Evolutionary conservation across 495 filamentous ascomycete genomes (phyloP).

Genomic region (Hyaloscypha variabilis): DNA sequence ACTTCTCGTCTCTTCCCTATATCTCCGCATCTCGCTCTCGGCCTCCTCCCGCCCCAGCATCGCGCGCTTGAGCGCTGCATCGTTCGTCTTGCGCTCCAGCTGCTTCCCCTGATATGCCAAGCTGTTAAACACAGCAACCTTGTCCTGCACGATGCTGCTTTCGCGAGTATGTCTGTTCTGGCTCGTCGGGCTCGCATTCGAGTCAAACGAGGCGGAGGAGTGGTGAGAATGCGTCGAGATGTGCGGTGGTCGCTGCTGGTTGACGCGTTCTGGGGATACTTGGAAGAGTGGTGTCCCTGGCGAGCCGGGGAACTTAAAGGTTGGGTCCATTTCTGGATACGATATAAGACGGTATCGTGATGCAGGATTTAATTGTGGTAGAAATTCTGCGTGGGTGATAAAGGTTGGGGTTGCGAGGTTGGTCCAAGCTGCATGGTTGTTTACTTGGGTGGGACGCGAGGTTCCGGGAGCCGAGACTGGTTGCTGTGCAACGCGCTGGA

Average conservation of each 20-base stretch:
- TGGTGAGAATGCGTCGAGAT: conserved; percentile 26
- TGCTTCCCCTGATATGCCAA: conserved; percentile 65
- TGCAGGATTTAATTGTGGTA: background rate
- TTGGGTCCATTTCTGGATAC: conserved; percentile 24
- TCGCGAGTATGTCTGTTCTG: conserved; percentile 56
- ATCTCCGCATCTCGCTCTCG: conserved; percentile 64
- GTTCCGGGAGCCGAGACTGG: background rate
- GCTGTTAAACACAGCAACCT: conserved; percentile 82
- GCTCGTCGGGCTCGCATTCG: conserved; percentile 9
- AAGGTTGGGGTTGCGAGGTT: background rate
- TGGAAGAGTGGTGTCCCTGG: conserved; percentile 68
- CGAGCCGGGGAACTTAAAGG: conserved; percentile 27
- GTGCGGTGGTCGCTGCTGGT: conserved; percentile 56
- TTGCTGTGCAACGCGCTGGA: background rate
- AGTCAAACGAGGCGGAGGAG: background rate
- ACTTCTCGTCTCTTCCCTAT: conserved; percentile 57
- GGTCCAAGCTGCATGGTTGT: background rate
- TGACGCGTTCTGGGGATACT: conserved; percentile 80
- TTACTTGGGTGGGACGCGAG: conserved; percentile 1
- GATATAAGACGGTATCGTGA: background rate
- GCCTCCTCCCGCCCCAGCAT: conserved; percentile 86
- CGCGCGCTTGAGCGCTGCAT: conserved; percentile 77
- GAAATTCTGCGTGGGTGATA: background rate
- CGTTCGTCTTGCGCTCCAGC: conserved; percentile 59
- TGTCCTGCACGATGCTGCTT: conserved; percentile 68